Evolutionary conservation across 2,329 filamentous ascomycete species (phyloP).

Genomic region (Hawksworthiomyces lignivorus): DNA sequence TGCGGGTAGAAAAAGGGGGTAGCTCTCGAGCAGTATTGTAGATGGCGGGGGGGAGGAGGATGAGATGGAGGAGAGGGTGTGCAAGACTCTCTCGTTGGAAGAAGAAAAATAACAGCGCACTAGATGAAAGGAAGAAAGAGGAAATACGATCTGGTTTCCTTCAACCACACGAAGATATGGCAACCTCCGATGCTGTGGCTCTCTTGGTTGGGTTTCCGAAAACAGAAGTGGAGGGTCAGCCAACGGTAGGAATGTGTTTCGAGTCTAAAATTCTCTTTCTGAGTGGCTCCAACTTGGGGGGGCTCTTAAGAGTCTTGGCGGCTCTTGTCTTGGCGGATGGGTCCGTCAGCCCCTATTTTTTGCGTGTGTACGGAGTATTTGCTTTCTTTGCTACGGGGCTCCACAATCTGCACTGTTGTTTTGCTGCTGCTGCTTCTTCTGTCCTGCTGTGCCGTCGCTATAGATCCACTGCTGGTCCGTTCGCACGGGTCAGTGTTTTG

Average conservation of each 20-base stretch:
- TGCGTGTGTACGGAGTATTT: no score
- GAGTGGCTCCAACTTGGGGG: no score
- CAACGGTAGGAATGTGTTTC: conserved; percentile 15
- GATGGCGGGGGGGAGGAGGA: no score
- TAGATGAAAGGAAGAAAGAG: not conserved
- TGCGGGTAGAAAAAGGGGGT: not conserved
- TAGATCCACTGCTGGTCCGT: no score
- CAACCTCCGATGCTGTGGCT: not conserved
- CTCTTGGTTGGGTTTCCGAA: not conserved
- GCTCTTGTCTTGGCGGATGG: conserved; percentile 10
- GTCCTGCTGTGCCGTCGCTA: no score
- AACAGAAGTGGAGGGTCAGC: conserved; percentile 1
- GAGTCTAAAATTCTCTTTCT: conserved; percentile 4
- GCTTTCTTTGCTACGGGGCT: not conserved
- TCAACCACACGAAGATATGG: conserved; percentile 6
- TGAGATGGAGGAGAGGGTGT: no score
- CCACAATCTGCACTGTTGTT: no score
- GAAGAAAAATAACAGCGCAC: not conserved
- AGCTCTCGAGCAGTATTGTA: no score
- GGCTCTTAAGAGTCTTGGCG: no score
- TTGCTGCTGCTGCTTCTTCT: no score
- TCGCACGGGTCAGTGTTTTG: no score
- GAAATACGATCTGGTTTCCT: conserved; percentile 1
- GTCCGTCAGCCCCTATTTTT: conserved; percentile 8
- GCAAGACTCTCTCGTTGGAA: no score